Evolutionary conservation across 768 basidiomycete genomes (phyloP), one percentile per base, ranked within the genome.

Genomic region (Candolleomyces eurysporus): DNA sequence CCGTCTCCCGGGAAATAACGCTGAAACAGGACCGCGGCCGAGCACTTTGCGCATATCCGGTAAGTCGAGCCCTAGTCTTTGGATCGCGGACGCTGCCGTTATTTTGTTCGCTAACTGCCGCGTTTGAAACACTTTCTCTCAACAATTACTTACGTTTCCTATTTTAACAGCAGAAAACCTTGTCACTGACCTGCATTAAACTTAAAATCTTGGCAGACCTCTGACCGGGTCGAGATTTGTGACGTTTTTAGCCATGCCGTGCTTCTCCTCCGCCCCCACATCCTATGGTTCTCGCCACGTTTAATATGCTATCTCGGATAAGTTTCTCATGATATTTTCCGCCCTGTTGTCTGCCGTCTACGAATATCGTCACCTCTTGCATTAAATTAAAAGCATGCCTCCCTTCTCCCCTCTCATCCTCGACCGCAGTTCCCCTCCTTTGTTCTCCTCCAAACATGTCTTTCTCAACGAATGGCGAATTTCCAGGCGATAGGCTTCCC

Each of bases 11-110:
- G 36, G 36, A 11, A 36, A 36, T 36, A 11, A 11, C 36, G 36
- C 36, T 36, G 36, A 36, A 36, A 36, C 36, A 36, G 36, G 36
- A 36, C 36, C 36, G 36, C 36, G 36, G 36, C 36, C 36, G 36
- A 36, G 66, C 67, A 59, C 60, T 66, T 65, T 64, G 63, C 49
- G 60, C 66, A 60, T 43, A 70, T 66, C 64, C 64, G 64, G 71
- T 63, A 72, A 66, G 52, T 64, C 22, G 42, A 21, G 50, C 64
- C 71, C 71, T 65, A 52, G 55, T 40, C 58, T 57, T 62, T 63
- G 69, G 68, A 63, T 62, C 62, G 60, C 68, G 69, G 67, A 43
- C 42, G 39, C 49, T 68, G 66, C 71, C 71, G 69, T 59, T 52
- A 57, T 60, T 61, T n/a, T 58, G 43, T 65, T 65, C 66, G 67